Conservation (phyloP, 352 stramenopile genomes). For the Pilasporangium apinafurcum region DNA sequence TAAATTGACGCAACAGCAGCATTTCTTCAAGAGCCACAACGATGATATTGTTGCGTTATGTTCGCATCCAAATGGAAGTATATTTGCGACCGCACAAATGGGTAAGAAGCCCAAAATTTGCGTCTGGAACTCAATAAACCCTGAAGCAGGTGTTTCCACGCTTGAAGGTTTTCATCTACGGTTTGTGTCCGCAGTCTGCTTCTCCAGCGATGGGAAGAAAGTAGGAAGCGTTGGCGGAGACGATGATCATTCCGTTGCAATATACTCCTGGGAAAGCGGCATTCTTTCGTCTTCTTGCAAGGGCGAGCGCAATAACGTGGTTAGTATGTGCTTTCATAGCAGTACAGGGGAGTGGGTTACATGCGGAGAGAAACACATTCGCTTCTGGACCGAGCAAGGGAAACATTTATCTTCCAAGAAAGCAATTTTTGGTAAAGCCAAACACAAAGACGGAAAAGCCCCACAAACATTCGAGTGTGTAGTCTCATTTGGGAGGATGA, state of each 20-base stretch:
- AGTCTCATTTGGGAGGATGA: conserved; percentile 33
- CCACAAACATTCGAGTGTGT: conserved; percentile 44
- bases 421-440: conserved; percentile 54
- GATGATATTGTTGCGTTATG: conserved; percentile 84
- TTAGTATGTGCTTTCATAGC: conserved; percentile 39
- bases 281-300: conserved; percentile 42
- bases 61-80: conserved; percentile 64
- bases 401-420: conserved; percentile 65
- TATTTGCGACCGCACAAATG: conserved; percentile 85
- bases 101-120: conserved; percentile 81
- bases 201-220: conserved; percentile 63
- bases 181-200: conserved; percentile 58
- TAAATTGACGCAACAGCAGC: conserved; percentile 24
- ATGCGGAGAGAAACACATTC: conserved; percentile 65
- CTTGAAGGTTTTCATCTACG: conserved; percentile 79
- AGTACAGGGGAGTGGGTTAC: conserved; percentile 53
- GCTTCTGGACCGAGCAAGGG: conserved; percentile 73
- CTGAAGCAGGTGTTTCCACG: conserved; percentile 24
- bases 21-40: conserved; percentile 63
- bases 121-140: conserved; percentile 54
- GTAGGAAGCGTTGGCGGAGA: conserved; percentile 70
- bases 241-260: conserved; percentile 79
- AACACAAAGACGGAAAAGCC: conserved; percentile 43
- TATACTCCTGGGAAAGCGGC: conserved; percentile 70
- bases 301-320: conserved; percentile 55